Percentiles rank a stretch among this genome's conserved stretches.
Conservation (phyloP, 805 yeast species). For the Blastobotrys mokoenaii region DNA sequence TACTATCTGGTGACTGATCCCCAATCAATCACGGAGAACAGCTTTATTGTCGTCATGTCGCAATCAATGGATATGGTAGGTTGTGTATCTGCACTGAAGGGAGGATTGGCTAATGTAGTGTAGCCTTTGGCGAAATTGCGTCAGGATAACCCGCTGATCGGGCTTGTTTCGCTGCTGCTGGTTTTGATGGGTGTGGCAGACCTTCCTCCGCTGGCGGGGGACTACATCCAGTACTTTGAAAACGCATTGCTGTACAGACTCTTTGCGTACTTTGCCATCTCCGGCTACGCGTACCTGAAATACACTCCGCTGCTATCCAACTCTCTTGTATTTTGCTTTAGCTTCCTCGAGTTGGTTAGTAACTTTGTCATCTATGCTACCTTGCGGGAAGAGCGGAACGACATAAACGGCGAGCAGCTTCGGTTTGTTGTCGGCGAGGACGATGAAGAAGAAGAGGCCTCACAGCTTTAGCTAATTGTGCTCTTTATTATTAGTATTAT, state of each 20-base stretch:
- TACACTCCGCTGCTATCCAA: slow-evolving; percentile 18
- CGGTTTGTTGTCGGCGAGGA: neutral
- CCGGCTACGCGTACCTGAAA: slow-evolving; percentile 18
- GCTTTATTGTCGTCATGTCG: slow-evolving; percentile 22
- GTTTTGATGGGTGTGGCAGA: slow-evolving; percentile 22
- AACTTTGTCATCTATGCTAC: slow-evolving; percentile 24
- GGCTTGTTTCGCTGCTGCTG: slow-evolving; percentile 23
- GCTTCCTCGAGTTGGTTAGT: slow-evolving; percentile 25
- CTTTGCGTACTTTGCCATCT: slow-evolving; percentile 18
- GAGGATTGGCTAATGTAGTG: neutral
- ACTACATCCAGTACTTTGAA: slow-evolving; percentile 19
- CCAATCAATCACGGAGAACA: slow-evolving; percentile 17
- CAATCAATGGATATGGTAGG: slow-evolving; percentile 19
- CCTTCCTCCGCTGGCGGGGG: slow-evolving; percentile 19
- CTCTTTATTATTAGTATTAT: too few species aligned
- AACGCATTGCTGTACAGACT: slow-evolving; percentile 25
- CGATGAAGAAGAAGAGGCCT: neutral
- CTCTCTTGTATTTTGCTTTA: slow-evolving; percentile 24
- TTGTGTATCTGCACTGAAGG: too few species aligned
- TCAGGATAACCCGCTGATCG: slow-evolving; percentile 20
- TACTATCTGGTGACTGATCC: slow-evolving; percentile 25
- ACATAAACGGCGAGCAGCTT: slow-evolving; percentile 6
- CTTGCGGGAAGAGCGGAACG: slow-evolving; percentile 30
- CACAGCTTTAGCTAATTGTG: too few species aligned
- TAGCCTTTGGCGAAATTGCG: slow-evolving; percentile 5